phyloP scores from a whole-genome alignment of 441 rosid species.

The Corymbia citriodora region DNA sequence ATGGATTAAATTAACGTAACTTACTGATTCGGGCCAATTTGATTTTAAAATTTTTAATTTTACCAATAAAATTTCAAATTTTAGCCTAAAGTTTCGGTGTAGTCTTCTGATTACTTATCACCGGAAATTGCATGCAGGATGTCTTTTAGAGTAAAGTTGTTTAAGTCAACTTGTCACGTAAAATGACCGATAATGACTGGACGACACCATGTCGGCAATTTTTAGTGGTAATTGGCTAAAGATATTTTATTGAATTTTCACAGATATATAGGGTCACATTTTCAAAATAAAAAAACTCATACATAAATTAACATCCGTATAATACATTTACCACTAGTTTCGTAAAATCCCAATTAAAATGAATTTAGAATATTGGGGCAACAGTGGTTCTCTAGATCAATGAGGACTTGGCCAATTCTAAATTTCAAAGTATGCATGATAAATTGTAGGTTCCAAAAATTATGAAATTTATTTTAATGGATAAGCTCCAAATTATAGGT shows the following conservation, averaged over 20 bases:
- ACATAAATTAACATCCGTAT: background rate
- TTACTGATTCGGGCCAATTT: background rate
- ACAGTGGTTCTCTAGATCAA: no score
- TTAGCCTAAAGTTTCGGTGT: background rate
- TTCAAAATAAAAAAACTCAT: no score
- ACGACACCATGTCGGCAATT: rapidly evolving
- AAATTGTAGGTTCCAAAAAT: no score
- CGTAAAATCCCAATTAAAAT: background rate
- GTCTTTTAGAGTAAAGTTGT: background rate
- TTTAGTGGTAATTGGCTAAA: rapidly evolving
- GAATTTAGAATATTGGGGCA: background rate
- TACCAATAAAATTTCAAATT: background rate
- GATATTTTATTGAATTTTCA: background rate
- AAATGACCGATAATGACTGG: rapidly evolving
- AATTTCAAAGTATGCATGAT: no score
- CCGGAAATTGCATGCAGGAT: rapidly evolving
- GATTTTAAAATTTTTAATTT: background rate
- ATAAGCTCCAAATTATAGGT: no score
- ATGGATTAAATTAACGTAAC: background rate
- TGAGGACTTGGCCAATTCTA: no score
- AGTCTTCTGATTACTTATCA: background rate
- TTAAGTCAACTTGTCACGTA: rapidly evolving
- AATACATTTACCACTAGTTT: background rate
- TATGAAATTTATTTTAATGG: rapidly evolving
- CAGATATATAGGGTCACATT: background rate